phyloP scores from a whole-genome alignment of 2,329 filamentous ascomycete species.

The Cladophialophora chaetospira region DNA sequence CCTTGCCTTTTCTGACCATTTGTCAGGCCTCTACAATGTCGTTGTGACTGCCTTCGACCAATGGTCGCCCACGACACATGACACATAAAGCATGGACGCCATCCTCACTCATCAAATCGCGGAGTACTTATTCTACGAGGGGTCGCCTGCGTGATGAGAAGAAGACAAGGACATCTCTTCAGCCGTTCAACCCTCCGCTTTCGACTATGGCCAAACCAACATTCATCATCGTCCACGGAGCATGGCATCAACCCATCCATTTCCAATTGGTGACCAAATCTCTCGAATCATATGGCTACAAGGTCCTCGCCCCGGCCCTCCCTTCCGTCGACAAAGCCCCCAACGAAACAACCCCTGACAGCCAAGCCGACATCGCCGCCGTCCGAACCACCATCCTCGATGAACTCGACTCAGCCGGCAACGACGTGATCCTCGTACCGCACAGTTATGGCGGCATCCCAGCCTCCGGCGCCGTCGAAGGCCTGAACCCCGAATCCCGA shows the following conservation, averaged over 20 bases:
- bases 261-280: constrained; percentile 34
- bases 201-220: constrained; percentile 42
- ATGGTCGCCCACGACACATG: too few relatives aligned
- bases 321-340: constrained; percentile 35
- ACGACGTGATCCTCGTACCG: constrained; percentile 27
- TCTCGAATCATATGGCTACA: constrained; percentile 39
- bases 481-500: constrained; percentile 10
- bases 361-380: constrained; percentile 14
- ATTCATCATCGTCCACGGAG: constrained; percentile 42
- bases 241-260: constrained; percentile 40
- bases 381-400: constrained; percentile 20
- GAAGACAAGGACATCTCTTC: neutral
- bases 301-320: constrained; percentile 28
- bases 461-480: constrained; percentile 25
- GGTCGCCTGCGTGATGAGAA: too few relatives aligned
- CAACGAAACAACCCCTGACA: constrained; percentile 25
- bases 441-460: constrained; percentile 32
- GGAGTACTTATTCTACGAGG: too few relatives aligned
- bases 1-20: too few relatives aligned
- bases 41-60: too few relatives aligned
- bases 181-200: too few relatives aligned
- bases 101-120: too few relatives aligned
- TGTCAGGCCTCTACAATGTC: too few relatives aligned
- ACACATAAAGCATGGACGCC: too few relatives aligned
- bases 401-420: constrained; percentile 17